These are phyloP conservation scores for Boletus barrowsii DNA, from an alignment of 768 basidiomycete genomes.

Conservation along the genomic window DNA sequence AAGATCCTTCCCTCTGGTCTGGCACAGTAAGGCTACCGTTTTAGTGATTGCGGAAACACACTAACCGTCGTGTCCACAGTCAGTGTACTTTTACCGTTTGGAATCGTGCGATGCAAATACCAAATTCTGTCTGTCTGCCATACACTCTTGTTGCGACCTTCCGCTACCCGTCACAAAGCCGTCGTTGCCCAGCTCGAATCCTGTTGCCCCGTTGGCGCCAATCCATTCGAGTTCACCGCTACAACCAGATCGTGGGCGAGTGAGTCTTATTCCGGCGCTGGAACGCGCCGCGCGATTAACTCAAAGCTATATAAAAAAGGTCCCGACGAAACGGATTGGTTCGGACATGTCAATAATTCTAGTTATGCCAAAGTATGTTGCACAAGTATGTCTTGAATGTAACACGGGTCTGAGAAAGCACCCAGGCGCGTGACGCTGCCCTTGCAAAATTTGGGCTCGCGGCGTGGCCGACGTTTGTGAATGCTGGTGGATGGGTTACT, in stretches of 20 bases:
- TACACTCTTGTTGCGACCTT: slow-evolving; percentile 4
- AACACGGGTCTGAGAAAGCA: neutral
- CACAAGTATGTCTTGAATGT: neutral
- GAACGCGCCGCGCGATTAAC: neutral
- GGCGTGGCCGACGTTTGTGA: slow-evolving; percentile 14
- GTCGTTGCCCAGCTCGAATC: slow-evolving; percentile 13
- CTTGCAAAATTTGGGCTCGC: slow-evolving; percentile 6
- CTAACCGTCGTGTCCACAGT: slow-evolving; percentile 2
- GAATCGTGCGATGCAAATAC: slow-evolving; percentile 12
- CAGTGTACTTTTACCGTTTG: slow-evolving; percentile 10
- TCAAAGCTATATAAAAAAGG: slow-evolving; percentile 7
- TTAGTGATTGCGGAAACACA: neutral
- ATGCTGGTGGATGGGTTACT: slow-evolving; percentile 5
- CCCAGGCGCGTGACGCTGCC: slow-evolving; percentile 15
- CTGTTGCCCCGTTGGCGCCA: slow-evolving; percentile 11
- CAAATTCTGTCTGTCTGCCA: slow-evolving; percentile 4
- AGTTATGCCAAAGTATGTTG: slow-evolving; percentile 12
- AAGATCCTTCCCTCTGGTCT: slow-evolving; percentile 11
- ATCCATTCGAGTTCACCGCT: slow-evolving; percentile 14
- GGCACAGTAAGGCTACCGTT: slow-evolving; percentile 11
- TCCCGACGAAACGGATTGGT: slow-evolving; percentile 18
- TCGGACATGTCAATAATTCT: slow-evolving; percentile 16
- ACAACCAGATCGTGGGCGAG: slow-evolving; percentile 12
- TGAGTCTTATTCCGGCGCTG: slow-evolving; percentile 4
- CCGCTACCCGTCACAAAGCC: slow-evolving; percentile 6